Evolutionary conservation across 2,329 filamentous ascomycete genomes (phyloP).

Genomic region (Fusarium beomiforme): DNA sequence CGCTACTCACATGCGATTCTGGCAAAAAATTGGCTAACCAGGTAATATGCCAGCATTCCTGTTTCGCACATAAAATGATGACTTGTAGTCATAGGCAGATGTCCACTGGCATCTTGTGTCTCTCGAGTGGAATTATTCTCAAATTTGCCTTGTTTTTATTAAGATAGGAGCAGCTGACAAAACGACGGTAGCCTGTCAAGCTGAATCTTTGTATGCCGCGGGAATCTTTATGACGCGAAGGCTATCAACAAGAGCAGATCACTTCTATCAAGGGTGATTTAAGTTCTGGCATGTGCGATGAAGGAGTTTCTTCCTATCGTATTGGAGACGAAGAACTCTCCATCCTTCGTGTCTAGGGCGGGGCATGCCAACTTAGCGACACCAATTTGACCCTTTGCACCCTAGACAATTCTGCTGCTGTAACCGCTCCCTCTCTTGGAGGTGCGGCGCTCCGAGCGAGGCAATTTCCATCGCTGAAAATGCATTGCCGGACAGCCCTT

Average conservation of each 20-base stretch:
- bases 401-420: background rate
- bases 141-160: background rate
- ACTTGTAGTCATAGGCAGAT: background rate
- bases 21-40: background rate
- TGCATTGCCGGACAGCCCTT: background rate
- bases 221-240: background rate
- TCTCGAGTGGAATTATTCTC: background rate
- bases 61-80: background rate
- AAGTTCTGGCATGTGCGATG: background rate
- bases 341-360: background rate
- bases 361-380: background rate
- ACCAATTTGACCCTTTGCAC: background rate
- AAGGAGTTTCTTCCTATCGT: background rate
- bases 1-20: background rate
- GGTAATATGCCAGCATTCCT: conserved; percentile 31
- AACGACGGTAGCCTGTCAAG: background rate
- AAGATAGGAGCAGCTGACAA: background rate
- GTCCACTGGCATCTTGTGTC: background rate
- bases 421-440: background rate
- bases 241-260: background rate
- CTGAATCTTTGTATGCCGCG: background rate
- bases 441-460: background rate
- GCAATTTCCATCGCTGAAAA: conserved; percentile 2
- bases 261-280: background rate
- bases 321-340: background rate